Evolutionary conservation across 2,329 filamentous ascomycete genomes (phyloP), one percentile per base, ranked within the genome.

Genomic region (Cercospora citrullina): DNA sequence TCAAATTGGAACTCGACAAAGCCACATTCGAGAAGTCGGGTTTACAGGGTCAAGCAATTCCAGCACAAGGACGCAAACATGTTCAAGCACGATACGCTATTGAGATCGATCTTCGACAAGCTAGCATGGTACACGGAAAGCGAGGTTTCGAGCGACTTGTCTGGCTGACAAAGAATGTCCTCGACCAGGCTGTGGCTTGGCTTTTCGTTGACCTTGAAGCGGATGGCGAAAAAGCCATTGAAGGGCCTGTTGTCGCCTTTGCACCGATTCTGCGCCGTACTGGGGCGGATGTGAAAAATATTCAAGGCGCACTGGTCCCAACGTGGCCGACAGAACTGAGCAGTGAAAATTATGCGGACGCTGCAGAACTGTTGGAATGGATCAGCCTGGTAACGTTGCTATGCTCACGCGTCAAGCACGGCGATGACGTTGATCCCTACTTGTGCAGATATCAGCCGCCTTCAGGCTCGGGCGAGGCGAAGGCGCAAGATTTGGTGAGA

Each of bases 11-110:
- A 73, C 84, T 98, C 28, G 90, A 93, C 71, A 93, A 90, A 72
- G 89, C 93, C 64, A 89, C 87, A 0, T 97, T 94, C 78, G 93
- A 98, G 79, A 86, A 90, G 59, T 89, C 90, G 58, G 95, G 95
- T 0, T 83, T 99, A 0, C 87, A 89, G 0, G 94, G 94, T 0
- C 89, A 88, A 71, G 86, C 91, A 0, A 81, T 88, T 23, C 81
- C 84, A 18, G 83, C 84, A 62, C 85, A 83, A 14, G 87, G 86
- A 3, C 83, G 84, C 71, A 90, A 88, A 73, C 87, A 90, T 73
- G 79, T 86, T 58, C 93, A 91, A 76, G 87, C 89, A 64, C 85
- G 92, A 79, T 98, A 91, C 85, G 78, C 90, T 30, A 87, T 98
- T 57, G 88, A 94, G 73, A 84, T 91, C 61, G 89, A 98, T 68